phyloP scores from a whole-genome alignment of 129 eudicot genomes.

The Flaveria bidentis region DNA sequence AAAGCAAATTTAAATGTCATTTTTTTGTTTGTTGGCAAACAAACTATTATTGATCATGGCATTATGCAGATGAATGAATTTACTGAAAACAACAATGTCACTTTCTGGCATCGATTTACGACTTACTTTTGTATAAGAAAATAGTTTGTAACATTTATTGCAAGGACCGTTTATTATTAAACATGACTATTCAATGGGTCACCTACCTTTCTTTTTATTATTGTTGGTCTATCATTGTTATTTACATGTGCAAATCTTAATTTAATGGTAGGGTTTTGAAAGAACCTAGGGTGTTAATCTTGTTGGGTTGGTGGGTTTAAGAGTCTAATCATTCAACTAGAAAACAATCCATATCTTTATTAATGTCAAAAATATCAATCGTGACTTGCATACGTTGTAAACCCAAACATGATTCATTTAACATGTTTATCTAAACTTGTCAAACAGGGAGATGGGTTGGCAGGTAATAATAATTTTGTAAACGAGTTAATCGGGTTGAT shows the following conservation, averaged over 20 bases:
- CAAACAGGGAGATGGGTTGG: too few relatives aligned
- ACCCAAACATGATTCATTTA: too few relatives aligned
- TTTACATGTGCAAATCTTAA: conserved; percentile 19
- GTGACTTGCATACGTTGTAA: too few relatives aligned
- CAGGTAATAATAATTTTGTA: too few relatives aligned
- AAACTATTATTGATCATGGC: background rate
- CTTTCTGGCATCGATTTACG: background rate
- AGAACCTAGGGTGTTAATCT: too few relatives aligned
- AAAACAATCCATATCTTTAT: too few relatives aligned
- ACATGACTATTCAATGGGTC: conserved; percentile 8
- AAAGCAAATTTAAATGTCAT: background rate
- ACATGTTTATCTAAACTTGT: too few relatives aligned
- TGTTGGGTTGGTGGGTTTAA: too few relatives aligned
- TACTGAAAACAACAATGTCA: background rate
- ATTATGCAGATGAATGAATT: background rate
- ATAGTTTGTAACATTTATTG: background rate
- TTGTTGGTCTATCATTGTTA: conserved; percentile 9
- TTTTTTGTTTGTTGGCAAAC: background rate
- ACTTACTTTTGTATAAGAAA: background rate
- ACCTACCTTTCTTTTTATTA: conserved; percentile 4
- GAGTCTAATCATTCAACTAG: too few relatives aligned
- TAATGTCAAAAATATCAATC: too few relatives aligned
- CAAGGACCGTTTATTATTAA: background rate
- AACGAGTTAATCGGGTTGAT: too few relatives aligned
- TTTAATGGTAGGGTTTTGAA: background rate